Percentiles rank a stretch among this genome's conserved stretches.
phyloP scores from a whole-genome alignment of 768 basidiomycete genomes.

The Russula abietina region DNA sequence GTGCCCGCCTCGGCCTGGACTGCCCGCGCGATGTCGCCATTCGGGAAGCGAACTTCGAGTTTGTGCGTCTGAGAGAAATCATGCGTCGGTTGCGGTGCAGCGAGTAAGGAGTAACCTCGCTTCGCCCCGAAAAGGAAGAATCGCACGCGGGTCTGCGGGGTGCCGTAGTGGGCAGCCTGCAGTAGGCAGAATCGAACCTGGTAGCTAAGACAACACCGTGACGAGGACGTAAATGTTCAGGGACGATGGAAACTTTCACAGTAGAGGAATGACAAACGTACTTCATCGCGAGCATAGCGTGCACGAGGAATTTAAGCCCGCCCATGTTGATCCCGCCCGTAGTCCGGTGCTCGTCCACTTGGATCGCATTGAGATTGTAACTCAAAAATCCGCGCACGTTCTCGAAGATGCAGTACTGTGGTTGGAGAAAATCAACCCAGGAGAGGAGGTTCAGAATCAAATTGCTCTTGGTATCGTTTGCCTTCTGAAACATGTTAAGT shows the following conservation, averaged over 20 bases:
- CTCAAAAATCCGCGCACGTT: conserved; percentile 44
- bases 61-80: conserved; percentile 36
- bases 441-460: conserved; percentile 55
- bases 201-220: conserved; percentile 32
- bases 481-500: conserved; percentile 65
- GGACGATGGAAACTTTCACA: neutral
- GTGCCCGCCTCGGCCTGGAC: conserved; percentile 45
- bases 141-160: conserved; percentile 41
- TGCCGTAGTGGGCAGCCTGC: conserved; percentile 45
- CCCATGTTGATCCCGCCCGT: conserved; percentile 67
- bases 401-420: conserved; percentile 43
- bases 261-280: conserved; percentile 29
- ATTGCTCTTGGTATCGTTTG: conserved; percentile 62
- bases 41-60: conserved; percentile 49
- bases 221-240: neutral
- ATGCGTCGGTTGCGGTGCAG: conserved; percentile 41
- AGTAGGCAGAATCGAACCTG: conserved; percentile 40
- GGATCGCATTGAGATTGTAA: conserved; percentile 37
- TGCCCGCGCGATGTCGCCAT: conserved; percentile 37
- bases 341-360: conserved; percentile 38
- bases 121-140: conserved; percentile 46
- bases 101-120: conserved; percentile 34
- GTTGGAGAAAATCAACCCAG: conserved; percentile 39
- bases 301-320: conserved; percentile 60
- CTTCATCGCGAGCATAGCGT: conserved; percentile 62